phyloP scores from a whole-genome alignment of 2,329 filamentous ascomycete species.

The Cercospora sp. region DNA sequence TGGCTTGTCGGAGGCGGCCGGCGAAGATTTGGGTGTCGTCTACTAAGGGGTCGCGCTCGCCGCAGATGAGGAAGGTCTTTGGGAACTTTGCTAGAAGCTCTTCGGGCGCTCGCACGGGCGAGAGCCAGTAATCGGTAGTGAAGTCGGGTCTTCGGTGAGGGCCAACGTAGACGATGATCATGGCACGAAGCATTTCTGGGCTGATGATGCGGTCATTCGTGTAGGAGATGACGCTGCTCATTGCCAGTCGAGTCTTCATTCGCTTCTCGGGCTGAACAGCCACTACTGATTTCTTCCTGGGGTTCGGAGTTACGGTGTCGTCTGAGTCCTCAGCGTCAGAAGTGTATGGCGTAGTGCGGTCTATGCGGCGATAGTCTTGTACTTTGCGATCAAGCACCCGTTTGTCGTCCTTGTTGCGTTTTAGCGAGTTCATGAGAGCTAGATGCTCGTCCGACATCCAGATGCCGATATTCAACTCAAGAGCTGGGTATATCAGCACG shows the following conservation, averaged over 20 bases:
- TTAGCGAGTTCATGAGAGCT: conserved; percentile 83
- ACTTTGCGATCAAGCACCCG: conserved; percentile 80
- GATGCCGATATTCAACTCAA: conserved; percentile 97
- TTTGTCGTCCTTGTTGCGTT: conserved; percentile 73
- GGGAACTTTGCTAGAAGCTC: conserved; percentile 81
- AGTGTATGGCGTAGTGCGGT: conserved; percentile 75
- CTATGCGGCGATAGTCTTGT: conserved; percentile 81
- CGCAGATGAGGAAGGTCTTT: conserved; percentile 90
- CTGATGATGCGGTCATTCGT: conserved; percentile 94
- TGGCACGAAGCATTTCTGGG: conserved; percentile 97
- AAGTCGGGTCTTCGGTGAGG: conserved; percentile 93
- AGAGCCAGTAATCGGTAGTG: conserved; percentile 84
- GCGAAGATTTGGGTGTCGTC: conserved; percentile 98
- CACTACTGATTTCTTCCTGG: conserved; percentile 11
- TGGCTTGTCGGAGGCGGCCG: conserved; percentile 80
- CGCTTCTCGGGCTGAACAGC: conserved; percentile 13
- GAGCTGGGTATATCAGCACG: conserved; percentile 80
- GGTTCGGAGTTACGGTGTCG: conserved; percentile 10
- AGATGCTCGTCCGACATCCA: conserved; percentile 99
- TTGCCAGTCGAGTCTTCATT: conserved; percentile 74
- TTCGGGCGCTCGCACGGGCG: conserved; percentile 86
- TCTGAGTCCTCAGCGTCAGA: conserved; percentile 70
- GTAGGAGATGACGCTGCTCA: conserved; percentile 96
- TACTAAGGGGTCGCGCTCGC: conserved; percentile 90
- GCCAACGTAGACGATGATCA: conserved; percentile 97